Evolutionary conservation across 306 rosid genomes (phyloP), one percentile per base, ranked within the genome.

Genomic region (Medicago arabica): DNA sequence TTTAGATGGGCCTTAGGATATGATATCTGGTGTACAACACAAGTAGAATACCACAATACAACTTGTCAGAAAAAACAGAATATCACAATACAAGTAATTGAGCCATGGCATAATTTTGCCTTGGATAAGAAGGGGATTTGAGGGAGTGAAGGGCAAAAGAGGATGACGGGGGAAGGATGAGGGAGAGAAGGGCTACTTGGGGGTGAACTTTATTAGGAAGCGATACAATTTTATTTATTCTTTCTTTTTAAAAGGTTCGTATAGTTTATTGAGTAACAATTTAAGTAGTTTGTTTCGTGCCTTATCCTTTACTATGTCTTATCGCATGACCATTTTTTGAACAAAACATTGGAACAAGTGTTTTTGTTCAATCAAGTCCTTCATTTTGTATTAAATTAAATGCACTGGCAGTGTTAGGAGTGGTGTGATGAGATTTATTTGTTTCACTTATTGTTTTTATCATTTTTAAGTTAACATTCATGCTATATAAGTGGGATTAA

Each of bases 361-460:
- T 68, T 46, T 66, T 46, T 46, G 13, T n/a, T 43, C 0, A 23
- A 28, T 47, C 73, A 28, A 69, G 8, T 28, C 19, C 44, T 25
- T 19, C 23, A 28, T 25, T 15, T 69, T 12, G 39, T 25, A 47
- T 16, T 9, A 25, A 49, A 69, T 69, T 28, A 28, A 69, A 69
- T 47, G 15, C 44, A 4, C n/a, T 0, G 1, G 4, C n/a, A 18
- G n/a, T 44, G 54, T 54, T 14, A 63, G 10, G 55, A 75, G 53
- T 40, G 43, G 9, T 47, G 36, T 5, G 46, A 17, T 54, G 1
- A 12, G 44, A 67, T 53, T 75, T 76, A 34, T 34, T 76, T 76
- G 18, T 51, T 49, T 13, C 47, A 17, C 21, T 15, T 60, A 1
- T 62, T 59, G n/a, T 28, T 58, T 21, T 41, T 34, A 47, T 71